Evolutionary conservation across 805 yeast genomes (phyloP), one percentile per base, ranked within the genome.

Genomic region (Candida krabiensis): DNA sequence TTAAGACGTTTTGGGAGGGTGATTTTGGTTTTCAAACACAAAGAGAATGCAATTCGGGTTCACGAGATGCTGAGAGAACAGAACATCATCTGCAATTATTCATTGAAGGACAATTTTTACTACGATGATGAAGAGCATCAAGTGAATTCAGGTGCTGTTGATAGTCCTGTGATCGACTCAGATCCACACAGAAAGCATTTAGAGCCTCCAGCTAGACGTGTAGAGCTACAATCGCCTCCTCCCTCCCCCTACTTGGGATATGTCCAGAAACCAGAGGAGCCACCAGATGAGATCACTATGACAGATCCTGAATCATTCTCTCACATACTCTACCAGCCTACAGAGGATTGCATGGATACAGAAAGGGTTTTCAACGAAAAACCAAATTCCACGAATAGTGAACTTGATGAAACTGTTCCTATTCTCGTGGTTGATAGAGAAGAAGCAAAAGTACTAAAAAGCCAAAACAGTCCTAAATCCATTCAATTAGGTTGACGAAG

Each of bases 221-320:
- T 61, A 1, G 63, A 61, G 32, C 43, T 61, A 31, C 62, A 58
- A 42, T 61, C 67, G 0, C 67, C 67, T 5, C 67, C 67, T 6
- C 56, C 64, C 1, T 61, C 67, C 1, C 67, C 67, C 3, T 61
- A 61, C 34, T 43, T 60, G 18, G 64, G 64, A 2, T 61, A 53
- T 44, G 46, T 50, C 12, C 52, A 52, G 26, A 43, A 42, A 37
- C 60, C 60, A 1, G 66, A 61, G 36, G 66, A 61, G 3, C 53
- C 64, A 4, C 66, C 66, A 9, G 61, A 58, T 33, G 50, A 45
- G 26, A 40, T 50, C 19, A 52, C 58, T 4, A 46, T 60, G 35
- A 53, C 58, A 3, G 60, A 61, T 43, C 66, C 66, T 2, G 48
- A 43, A 31, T 44, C 60, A 2, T 37, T 61, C 11, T 49, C 60